These are phyloP conservation scores for Phytopythium mirpurense DNA, from an alignment of 352 stramenopile species.

Conservation along the genomic window DNA sequence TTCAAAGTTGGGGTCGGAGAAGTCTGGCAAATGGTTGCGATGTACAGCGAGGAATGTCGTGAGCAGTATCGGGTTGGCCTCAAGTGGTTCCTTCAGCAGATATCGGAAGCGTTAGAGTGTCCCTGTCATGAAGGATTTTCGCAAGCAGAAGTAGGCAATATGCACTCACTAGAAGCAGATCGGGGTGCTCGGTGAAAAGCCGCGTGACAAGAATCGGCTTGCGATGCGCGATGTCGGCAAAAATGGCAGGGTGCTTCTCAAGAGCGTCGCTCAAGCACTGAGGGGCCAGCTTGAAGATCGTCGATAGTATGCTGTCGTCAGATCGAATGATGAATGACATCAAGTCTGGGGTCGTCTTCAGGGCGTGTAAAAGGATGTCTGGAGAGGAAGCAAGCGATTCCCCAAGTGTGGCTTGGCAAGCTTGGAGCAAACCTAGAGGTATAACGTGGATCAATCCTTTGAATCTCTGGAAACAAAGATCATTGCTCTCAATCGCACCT, in stretches of 20 bases:
- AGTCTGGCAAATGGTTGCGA: constrained; percentile 47
- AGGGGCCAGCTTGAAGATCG: constrained; percentile 46
- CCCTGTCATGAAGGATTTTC: background rate
- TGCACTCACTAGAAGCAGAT: constrained; percentile 50
- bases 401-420: constrained; percentile 30
- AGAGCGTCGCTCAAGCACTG: constrained; percentile 56
- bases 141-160: background rate
- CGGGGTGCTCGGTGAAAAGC: constrained; percentile 60
- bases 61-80: constrained; percentile 65
- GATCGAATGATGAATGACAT: constrained; percentile 44
- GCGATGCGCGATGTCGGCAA: constrained; percentile 63
- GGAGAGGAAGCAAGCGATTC: constrained; percentile 38
- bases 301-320: constrained; percentile 34
- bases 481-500: constrained; percentile 11
- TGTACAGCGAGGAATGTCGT: constrained; percentile 62
- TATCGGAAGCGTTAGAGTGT: too few species aligned
- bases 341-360: constrained; percentile 46
- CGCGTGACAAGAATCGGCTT: constrained; percentile 51
- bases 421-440: constrained; percentile 33
- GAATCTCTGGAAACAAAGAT: background rate
- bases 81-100: constrained; percentile 48
- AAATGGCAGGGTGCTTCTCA: constrained; percentile 56
- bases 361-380: constrained; percentile 36
- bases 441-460: background rate
- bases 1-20: constrained; percentile 49